Conservation (phyloP, 208 protist species). For the Trypanosoma avium region DNA sequence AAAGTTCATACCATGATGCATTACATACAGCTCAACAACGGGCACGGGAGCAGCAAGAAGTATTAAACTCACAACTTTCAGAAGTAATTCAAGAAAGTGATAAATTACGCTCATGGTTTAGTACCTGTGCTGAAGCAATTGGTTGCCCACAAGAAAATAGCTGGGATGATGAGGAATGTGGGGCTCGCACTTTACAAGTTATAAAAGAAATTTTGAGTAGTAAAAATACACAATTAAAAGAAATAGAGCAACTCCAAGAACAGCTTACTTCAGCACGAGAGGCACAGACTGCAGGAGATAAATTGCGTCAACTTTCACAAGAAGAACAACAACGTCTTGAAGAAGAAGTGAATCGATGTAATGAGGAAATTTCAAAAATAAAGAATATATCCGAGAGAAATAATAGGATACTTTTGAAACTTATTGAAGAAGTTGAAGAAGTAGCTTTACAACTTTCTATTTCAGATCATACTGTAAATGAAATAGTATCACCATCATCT, state of each 20-base stretch:
- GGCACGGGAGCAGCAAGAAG: slow-evolving; percentile 8
- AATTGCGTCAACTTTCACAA: neutral
- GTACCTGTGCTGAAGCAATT: neutral
- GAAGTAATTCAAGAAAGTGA: slow-evolving; percentile 10
- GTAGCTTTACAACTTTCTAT: neutral
- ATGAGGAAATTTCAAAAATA: neutral
- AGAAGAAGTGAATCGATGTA: neutral
- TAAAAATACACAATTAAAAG: neutral
- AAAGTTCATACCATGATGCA: neutral
- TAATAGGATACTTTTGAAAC: neutral
- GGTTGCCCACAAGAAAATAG: slow-evolving; percentile 5
- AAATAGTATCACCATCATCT: neutral
- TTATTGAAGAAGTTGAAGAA: neutral
- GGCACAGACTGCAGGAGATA: neutral
- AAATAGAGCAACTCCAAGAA: slow-evolving; percentile 1
- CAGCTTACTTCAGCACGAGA: neutral
- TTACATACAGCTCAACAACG: neutral
- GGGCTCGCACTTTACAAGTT: neutral
- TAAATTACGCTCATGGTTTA: slow-evolving; percentile 1
- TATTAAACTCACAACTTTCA: neutral
- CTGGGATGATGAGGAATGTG: neutral
- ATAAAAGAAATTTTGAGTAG: neutral
- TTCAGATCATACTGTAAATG: neutral
- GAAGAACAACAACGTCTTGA: slow-evolving; percentile 1
- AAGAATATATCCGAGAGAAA: neutral